Conservation (phyloP, 306 rosid species). For the Cicer arietinum region DNA sequence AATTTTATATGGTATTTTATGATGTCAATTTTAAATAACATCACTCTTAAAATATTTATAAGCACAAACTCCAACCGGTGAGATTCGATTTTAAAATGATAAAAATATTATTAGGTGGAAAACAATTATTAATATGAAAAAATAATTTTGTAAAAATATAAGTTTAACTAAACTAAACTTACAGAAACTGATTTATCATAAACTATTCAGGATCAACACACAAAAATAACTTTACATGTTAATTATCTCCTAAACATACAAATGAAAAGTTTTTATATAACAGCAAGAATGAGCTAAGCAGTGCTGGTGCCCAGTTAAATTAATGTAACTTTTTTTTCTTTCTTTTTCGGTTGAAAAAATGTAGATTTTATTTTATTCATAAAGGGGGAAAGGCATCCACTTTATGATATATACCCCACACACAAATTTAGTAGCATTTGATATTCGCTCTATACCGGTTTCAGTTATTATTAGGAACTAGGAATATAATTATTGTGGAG, state of each 20-base stretch:
- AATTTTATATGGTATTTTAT: too few relatives aligned
- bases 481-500: constrained; percentile 5
- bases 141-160: too few relatives aligned
- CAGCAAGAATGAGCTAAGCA: constrained; percentile 39
- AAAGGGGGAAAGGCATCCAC: constrained; percentile 32
- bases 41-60: too few relatives aligned
- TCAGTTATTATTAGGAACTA: not conserved
- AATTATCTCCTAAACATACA: too few relatives aligned
- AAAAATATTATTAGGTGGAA: too few relatives aligned
- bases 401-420: not conserved
- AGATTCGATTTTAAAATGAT: too few relatives aligned
- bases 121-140: too few relatives aligned
- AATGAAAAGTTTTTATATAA: not conserved
- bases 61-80: too few relatives aligned
- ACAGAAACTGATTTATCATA: too few relatives aligned
- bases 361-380: not conserved
- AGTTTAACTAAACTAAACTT: too few relatives aligned
- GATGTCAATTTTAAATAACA: too few relatives aligned
- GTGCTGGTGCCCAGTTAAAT: constrained; percentile 2
- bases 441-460: constrained; percentile 6
- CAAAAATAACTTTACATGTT: not conserved
- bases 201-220: not conserved
- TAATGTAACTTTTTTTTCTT: too few relatives aligned
- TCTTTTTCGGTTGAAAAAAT: not conserved
- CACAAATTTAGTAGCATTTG: constrained; percentile 12